Evolutionary conservation across 495 filamentous ascomycete genomes (phyloP).

Genomic region (Penicillium diatomitis): DNA sequence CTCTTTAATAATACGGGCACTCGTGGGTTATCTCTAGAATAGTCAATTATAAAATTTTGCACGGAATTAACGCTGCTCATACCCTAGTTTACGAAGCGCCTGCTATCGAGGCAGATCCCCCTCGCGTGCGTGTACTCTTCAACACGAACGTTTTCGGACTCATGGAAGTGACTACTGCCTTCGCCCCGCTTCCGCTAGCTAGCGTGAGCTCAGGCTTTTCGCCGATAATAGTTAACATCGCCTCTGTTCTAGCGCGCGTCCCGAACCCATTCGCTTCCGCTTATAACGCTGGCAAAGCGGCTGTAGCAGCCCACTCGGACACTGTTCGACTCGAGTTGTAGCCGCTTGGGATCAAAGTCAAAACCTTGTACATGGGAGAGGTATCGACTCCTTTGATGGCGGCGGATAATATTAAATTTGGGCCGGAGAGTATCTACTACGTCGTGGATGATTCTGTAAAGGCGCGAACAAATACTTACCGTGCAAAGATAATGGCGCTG

Average conservation of each 20-base stretch:
- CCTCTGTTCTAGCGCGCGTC: background rate
- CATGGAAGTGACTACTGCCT: background rate
- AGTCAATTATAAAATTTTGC: background rate
- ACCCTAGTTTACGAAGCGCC: slow-evolving; percentile 1
- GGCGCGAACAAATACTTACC: background rate
- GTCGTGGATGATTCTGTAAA: background rate
- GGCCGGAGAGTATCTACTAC: background rate
- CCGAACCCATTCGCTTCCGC: background rate
- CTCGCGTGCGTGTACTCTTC: background rate
- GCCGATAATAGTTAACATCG: background rate
- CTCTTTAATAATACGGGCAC: slow-evolving; percentile 3
- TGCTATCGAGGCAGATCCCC: background rate
- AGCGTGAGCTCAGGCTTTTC: background rate
- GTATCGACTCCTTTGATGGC: background rate
- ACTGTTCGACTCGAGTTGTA: background rate
- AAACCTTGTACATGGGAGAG: slow-evolving; percentile 1
- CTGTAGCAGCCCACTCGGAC: background rate
- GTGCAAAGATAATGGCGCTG: background rate
- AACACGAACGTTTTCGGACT: slow-evolving; percentile 1
- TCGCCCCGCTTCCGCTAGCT: background rate
- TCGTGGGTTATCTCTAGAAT: background rate
- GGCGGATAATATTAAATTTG: background rate
- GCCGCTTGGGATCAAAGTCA: background rate
- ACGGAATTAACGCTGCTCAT: background rate
- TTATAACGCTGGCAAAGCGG: slow-evolving; percentile 1